Conservation (phyloP, 2,329 filamentous ascomycete genomes). For the Sporothrix sp. region DNA sequence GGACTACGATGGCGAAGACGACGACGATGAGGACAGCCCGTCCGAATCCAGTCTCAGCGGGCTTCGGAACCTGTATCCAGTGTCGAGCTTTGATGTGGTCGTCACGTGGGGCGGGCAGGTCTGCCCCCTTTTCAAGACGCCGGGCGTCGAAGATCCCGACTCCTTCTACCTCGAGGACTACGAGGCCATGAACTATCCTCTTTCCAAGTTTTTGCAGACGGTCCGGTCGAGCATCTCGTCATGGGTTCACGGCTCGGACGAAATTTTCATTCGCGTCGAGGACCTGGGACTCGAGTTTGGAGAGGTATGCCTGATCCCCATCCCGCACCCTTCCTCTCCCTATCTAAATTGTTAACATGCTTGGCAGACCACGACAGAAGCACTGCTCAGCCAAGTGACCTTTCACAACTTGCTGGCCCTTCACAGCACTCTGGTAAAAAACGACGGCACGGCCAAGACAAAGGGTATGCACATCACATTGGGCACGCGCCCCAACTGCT, state of each 20-base stretch:
- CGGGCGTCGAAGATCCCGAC: constrained; percentile 29
- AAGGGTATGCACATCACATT: constrained; percentile 17
- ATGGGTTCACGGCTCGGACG: constrained; percentile 37
- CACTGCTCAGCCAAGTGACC: constrained; percentile 18
- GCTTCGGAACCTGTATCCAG: constrained; percentile 6
- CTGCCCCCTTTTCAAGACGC: constrained; percentile 26
- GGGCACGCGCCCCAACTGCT: constrained; percentile 18
- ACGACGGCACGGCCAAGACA: constrained; percentile 13
- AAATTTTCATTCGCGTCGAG: constrained; percentile 42
- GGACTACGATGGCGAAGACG: constrained; percentile 7
- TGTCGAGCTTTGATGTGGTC: constrained; percentile 20
- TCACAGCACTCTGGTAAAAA: constrained; percentile 18
- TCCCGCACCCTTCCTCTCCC: not conserved
- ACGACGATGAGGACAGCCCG: constrained; percentile 18
- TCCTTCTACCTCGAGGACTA: constrained; percentile 38
- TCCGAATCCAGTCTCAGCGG: constrained; percentile 12
- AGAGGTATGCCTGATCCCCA: constrained; percentile 38
- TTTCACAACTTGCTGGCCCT: constrained; percentile 19
- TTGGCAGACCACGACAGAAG: constrained; percentile 18
- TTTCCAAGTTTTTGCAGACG: constrained; percentile 35
- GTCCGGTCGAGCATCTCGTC: constrained; percentile 37
- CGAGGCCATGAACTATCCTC: constrained; percentile 32
- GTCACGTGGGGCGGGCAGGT: constrained; percentile 25
- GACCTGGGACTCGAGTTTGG: constrained; percentile 44
- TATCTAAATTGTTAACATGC: not conserved